These are phyloP conservation scores for Lepidopterella palustris DNA, from an alignment of 495 filamentous ascomycete species.

Conservation along the genomic window DNA sequence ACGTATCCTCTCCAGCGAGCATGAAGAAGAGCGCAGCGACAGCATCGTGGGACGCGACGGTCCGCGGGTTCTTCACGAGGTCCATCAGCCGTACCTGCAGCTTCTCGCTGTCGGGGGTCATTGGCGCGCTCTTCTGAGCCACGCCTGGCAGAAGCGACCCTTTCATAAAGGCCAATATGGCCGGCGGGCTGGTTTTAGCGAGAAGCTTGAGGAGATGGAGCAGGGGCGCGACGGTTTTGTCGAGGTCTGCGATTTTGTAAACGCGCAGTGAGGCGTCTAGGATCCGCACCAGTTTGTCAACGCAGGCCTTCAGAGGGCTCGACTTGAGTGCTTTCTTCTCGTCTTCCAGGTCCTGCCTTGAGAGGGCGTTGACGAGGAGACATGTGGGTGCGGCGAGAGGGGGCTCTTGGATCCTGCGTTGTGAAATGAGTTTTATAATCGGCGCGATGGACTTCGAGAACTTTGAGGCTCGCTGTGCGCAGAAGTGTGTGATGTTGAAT, in stretches of 20 bases:
- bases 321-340: background rate
- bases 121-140: background rate
- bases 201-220: slow-evolving; percentile 6
- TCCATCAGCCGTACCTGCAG: slow-evolving; percentile 4
- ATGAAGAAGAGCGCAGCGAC: slow-evolving; percentile 7
- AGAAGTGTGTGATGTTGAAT: slow-evolving; percentile 7
- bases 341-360: slow-evolving; percentile 4
- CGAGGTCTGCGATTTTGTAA: background rate
- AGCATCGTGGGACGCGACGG: background rate
- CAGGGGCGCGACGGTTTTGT: slow-evolving; percentile 2
- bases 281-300: slow-evolving; percentile 1
- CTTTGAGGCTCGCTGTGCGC: background rate
- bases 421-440: slow-evolving; percentile 2
- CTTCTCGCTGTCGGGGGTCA: background rate
- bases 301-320: background rate
- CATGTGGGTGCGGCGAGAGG: background rate
- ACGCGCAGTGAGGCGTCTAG: background rate
- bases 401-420: background rate
- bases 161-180: background rate
- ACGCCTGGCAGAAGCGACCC: background rate
- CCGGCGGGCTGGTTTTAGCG: background rate
- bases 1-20: background rate
- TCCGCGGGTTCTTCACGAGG: background rate
- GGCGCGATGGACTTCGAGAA: slow-evolving; percentile 2
- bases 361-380: slow-evolving; percentile 6